phyloP scores from a whole-genome alignment of 306 rosid genomes.

The Cucumis cinereus region DNA sequence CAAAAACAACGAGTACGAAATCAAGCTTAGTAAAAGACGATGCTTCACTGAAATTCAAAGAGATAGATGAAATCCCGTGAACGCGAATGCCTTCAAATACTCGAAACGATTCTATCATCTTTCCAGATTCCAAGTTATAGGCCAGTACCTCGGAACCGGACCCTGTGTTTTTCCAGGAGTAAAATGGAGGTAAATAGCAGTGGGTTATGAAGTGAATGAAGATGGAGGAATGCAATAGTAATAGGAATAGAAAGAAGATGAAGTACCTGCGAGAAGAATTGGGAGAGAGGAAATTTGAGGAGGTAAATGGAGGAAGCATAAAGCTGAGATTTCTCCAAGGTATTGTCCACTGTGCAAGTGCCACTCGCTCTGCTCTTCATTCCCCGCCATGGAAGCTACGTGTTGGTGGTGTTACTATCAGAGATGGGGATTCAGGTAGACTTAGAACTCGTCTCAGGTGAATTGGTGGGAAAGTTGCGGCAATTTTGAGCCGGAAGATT shows the following conservation, averaged over 20 bases:
- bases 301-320: constrained; percentile 60
- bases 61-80: constrained; percentile 51
- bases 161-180: constrained; percentile 25
- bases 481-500: background rate
- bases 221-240: background rate
- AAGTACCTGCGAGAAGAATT: constrained; percentile 51
- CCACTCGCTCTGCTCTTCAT: constrained; percentile 27
- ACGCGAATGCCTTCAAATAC: constrained; percentile 88
- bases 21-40: constrained; percentile 1
- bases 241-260: background rate
- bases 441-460: background rate
- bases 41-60: background rate
- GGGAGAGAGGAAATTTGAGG: constrained; percentile 41
- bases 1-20: constrained; percentile 43
- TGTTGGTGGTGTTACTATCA: background rate
- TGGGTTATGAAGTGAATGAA: background rate
- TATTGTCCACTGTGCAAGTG: constrained; percentile 46
- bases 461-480: background rate
- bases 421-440: background rate
- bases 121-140: constrained; percentile 42
- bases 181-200: background rate
- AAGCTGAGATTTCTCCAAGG: constrained; percentile 89
- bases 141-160: constrained; percentile 63
- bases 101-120: constrained; percentile 27
- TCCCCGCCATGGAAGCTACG: constrained; percentile 12